phyloP scores from a whole-genome alignment of 768 basidiomycete species.

The Calocybe gangraenosa region DNA sequence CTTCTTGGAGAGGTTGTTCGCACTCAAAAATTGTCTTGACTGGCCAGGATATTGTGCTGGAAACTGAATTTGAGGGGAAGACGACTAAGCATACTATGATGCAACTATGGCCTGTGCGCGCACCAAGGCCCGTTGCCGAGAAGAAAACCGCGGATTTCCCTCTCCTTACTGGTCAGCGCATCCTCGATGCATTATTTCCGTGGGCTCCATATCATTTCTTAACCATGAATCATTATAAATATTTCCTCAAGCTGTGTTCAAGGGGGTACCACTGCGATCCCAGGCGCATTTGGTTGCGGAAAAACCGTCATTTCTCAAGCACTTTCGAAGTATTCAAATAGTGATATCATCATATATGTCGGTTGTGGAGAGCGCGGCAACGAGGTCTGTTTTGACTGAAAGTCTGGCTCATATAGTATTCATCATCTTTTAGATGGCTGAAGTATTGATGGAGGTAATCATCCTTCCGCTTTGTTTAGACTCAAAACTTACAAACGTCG shows the following conservation, averaged over 20 bases:
- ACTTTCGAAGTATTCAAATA: constrained; percentile 97
- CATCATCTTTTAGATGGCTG: constrained; percentile 66
- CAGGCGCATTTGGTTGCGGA: constrained; percentile 97
- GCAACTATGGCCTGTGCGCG: constrained; percentile 99
- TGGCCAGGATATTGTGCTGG: constrained; percentile 83
- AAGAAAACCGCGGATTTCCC: constrained; percentile 93
- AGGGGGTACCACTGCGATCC: constrained; percentile 95
- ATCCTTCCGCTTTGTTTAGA: background rate
- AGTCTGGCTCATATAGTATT: constrained; percentile 1
- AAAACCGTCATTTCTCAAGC: constrained; percentile 99
- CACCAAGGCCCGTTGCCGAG: constrained; percentile 92
- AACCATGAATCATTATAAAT: background rate
- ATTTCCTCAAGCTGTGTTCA: constrained; percentile 74
- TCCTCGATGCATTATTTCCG: constrained; percentile 96
- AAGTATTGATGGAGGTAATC: constrained; percentile 94
- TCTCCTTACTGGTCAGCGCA: constrained; percentile 92
- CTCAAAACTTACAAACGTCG: background rate
- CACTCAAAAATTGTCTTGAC: background rate
- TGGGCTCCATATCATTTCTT: constrained; percentile 33
- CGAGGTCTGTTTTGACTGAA: constrained; percentile 49
- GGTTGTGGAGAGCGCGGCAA: constrained; percentile 99
- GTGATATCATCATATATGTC: constrained; percentile 98
- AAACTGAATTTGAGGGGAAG: constrained; percentile 97
- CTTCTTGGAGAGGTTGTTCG: background rate
- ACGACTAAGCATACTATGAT: constrained; percentile 91